Conservation (phyloP, 2,329 filamentous ascomycete genomes). For the Hysterium pulicare region DNA sequence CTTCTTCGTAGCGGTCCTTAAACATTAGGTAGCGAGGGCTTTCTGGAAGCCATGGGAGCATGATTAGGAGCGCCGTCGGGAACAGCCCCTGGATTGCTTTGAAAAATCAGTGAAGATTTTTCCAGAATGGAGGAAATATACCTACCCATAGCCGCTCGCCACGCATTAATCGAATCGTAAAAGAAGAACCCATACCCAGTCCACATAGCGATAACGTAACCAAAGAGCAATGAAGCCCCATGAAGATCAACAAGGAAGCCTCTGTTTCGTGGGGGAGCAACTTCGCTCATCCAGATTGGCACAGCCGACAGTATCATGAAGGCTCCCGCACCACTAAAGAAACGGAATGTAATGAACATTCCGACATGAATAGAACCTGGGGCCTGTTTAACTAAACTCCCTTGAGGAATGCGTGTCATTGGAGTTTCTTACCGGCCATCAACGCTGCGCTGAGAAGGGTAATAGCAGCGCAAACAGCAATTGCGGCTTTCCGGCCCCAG, state of each 20-base stretch:
- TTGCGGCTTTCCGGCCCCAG: not conserved
- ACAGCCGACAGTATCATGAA: not conserved
- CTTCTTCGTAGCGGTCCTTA: not conserved
- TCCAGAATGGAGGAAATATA: no score
- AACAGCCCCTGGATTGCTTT: not conserved
- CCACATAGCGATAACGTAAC: not conserved
- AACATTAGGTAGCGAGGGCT: not conserved
- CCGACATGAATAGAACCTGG: not conserved
- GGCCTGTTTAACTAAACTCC: no score
- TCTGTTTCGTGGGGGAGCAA: not conserved
- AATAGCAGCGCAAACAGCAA: not conserved
- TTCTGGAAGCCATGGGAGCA: not conserved
- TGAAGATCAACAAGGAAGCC: not conserved
- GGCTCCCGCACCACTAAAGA: not conserved
- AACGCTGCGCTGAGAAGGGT: not conserved
- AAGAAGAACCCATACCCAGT: not conserved
- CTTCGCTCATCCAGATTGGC: not conserved
- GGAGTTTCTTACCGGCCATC: no score
- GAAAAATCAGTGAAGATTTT: no score
- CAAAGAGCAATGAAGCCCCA: not conserved
- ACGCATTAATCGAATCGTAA: not conserved
- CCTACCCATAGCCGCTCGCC: not conserved
- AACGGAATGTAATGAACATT: constrained; percentile 1
- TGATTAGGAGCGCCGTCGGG: not conserved
- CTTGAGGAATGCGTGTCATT: no score